These are phyloP conservation scores for Diutina sp. DNA, from an alignment of 1,139 yeast genomes.

Conservation along the genomic window DNA sequence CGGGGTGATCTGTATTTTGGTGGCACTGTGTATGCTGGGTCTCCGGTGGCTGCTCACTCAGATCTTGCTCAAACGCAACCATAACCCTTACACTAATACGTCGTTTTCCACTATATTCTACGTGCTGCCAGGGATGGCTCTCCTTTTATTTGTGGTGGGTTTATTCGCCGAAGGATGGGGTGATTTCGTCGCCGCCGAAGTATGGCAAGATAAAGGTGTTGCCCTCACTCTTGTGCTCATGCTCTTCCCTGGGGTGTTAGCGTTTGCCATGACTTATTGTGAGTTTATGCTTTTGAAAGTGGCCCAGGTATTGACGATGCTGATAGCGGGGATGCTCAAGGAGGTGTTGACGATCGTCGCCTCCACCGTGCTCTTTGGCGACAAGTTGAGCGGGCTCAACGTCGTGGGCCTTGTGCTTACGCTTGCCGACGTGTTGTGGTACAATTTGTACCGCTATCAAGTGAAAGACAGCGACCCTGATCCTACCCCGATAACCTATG, in stretches of 20 bases:
- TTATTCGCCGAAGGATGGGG: slow-evolving; percentile 51
- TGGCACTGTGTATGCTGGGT: slow-evolving; percentile 77
- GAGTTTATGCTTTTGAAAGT: slow-evolving; percentile 76
- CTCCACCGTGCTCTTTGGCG: slow-evolving; percentile 66
- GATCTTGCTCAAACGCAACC: slow-evolving; percentile 50
- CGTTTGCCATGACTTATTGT: slow-evolving; percentile 81
- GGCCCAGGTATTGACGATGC: slow-evolving; percentile 75
- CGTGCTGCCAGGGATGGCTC: slow-evolving; percentile 74
- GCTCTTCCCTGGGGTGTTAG: slow-evolving; percentile 72
- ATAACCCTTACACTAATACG: slow-evolving; percentile 35
- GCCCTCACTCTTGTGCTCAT: slow-evolving; percentile 43
- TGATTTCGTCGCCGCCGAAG: slow-evolving; percentile 35
- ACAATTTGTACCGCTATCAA: slow-evolving; percentile 47
- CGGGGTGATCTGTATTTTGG: slow-evolving; percentile 63
- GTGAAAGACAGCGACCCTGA: not conserved
- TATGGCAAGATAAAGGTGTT: slow-evolving; percentile 53
- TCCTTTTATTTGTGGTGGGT: slow-evolving; percentile 48
- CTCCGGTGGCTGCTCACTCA: slow-evolving; percentile 94
- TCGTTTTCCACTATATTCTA: slow-evolving; percentile 78
- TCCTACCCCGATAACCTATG: not conserved
- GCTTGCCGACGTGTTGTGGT: slow-evolving; percentile 65
- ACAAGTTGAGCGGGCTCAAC: slow-evolving; percentile 53
- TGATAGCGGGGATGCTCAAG: slow-evolving; percentile 87
- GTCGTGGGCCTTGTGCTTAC: slow-evolving; percentile 70
- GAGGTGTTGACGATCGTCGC: slow-evolving; percentile 73